Evolutionary conservation across 2,329 filamentous ascomycete species (phyloP).

Genomic region (Apiospora pterosperma): DNA sequence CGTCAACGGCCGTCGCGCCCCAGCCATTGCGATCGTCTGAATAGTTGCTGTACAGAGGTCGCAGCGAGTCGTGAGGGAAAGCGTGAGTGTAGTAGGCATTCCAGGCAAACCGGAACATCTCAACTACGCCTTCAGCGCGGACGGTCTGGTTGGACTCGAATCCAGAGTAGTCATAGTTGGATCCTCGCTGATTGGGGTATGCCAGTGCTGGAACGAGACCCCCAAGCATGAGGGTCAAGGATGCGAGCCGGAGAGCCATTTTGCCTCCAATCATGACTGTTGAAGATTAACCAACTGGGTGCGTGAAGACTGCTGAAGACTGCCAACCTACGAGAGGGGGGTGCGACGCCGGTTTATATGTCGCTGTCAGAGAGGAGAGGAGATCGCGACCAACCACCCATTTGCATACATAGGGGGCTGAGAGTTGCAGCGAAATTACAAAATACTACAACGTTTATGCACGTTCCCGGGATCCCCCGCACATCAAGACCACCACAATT

Average conservation of each 20-base stretch:
- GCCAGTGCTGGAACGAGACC: not conserved
- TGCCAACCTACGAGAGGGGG: not conserved
- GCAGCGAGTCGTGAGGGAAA: constrained; percentile 4
- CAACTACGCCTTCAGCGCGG: not conserved
- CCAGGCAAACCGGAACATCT: constrained; percentile 3
- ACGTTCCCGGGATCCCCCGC: not conserved
- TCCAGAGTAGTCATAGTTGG: not conserved
- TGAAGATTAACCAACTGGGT: no score
- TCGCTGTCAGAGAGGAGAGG: not conserved
- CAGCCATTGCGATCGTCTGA: constrained; percentile 6
- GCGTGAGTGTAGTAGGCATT: not conserved
- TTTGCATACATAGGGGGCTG: not conserved
- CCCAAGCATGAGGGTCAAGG: not conserved
- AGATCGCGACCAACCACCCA: not conserved
- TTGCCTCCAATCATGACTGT: not conserved
- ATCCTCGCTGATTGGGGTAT: not conserved
- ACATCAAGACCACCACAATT: not conserved
- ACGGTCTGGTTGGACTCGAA: not conserved
- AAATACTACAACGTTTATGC: not conserved
- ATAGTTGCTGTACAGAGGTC: constrained; percentile 3
- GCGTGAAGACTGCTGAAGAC: not conserved
- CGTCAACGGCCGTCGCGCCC: constrained; percentile 2
- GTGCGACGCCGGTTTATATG: not conserved
- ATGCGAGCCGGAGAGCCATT: not conserved
- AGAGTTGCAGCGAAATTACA: not conserved